Conservation (phyloP, 257 asterid genomes). For the Sherardia arvensis region DNA sequence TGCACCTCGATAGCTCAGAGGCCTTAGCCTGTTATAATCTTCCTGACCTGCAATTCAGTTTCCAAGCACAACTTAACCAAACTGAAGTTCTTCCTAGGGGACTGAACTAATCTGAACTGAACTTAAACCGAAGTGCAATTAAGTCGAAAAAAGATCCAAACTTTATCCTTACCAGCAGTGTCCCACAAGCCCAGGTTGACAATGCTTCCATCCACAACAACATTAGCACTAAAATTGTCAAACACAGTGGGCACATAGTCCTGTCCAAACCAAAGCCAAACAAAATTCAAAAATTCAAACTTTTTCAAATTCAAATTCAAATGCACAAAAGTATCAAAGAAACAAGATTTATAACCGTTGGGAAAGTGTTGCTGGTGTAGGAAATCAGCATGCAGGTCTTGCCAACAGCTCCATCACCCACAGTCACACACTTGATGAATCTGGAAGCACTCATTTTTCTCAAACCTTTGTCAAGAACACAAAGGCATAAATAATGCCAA, state of each 20-base stretch:
- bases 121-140: not conserved
- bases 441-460: conserved; percentile 37
- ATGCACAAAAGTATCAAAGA: not conserved
- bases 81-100: not conserved
- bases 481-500: no score
- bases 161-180: conserved; percentile 34
- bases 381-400: conserved; percentile 43
- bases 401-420: conserved; percentile 46
- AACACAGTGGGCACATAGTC: conserved; percentile 54
- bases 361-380: conserved; percentile 65
- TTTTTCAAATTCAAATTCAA: not conserved
- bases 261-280: conserved; percentile 29
- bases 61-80: not conserved
- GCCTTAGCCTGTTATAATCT: conserved; percentile 45
- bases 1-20: conserved; percentile 49
- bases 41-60: conserved; percentile 33
- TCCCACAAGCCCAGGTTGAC: conserved; percentile 50
- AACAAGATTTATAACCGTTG: conserved; percentile 66
- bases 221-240: conserved; percentile 51
- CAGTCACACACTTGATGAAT: conserved; percentile 41
- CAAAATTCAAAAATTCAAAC: not conserved
- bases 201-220: conserved; percentile 41
- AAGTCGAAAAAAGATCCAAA: not conserved
- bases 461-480: not conserved
- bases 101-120: not conserved